Base-by-base conservation (phyloP, 306 rosid genomes). In the Aeschynomene evenia region DNA sequence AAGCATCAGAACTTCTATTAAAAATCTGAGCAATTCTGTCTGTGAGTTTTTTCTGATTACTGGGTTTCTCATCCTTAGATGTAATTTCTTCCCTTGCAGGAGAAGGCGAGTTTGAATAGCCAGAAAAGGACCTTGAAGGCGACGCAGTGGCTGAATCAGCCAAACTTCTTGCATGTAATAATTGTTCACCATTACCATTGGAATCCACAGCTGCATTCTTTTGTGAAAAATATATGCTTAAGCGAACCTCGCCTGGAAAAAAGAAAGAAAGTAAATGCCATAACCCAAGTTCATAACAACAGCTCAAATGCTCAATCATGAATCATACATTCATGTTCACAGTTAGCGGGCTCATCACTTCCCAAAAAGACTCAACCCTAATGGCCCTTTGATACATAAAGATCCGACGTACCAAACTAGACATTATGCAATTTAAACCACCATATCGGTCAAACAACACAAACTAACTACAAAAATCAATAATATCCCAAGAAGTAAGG, bases 211-310 rank as follows among this genome's bases (percentile, higher is more conserved):
- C 71, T 34, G 77, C 72, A 71, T 58, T 86, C 75, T 83, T 93
- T 53, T 45, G 75, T 29, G 54, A 52, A 62, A 93, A 86, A 74
- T 60, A 70, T 76, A 93, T 66, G 16, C 76, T 72, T 61, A 93
- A 85, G 74, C 91, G 98, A 83, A 93, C 70, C 81, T 93, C 96
- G 49, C 98, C 98, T 90, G 85, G 61, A 58, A 65, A 29, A 40
- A 45, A 62, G n/a, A 68, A 68, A 26, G 53, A 24, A 26, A 19
- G 37, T 23, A 28, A 62, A 71, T 61, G 33, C 40, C 66, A 66
- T 12, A 56, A 24, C 23, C 21, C 15, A 49, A 52, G 72, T 56
- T n/a, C 59, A 66, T 70, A 56, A 51, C 23, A 71, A 37, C 39
- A 64, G 22, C 43, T 40, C 23, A 71, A 37, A 29, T 57, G 22